phyloP scores from a whole-genome alignment of 2,329 filamentous ascomycete genomes.

The Aspergillus alliaceus region DNA sequence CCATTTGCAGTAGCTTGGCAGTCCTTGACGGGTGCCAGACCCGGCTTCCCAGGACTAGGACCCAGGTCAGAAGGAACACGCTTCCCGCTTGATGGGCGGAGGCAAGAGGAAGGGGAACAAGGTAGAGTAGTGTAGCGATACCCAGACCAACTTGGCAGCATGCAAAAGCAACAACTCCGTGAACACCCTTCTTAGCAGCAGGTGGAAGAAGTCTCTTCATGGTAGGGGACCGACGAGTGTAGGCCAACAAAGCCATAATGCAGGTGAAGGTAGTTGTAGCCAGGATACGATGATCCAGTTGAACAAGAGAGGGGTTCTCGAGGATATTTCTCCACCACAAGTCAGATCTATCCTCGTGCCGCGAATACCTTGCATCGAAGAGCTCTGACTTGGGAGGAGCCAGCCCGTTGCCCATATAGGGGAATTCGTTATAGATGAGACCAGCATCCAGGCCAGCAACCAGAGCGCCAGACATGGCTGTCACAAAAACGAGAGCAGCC shows the following conservation, averaged over 20 bases:
- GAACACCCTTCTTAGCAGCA: slow-evolving; percentile 66
- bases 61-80: slow-evolving; percentile 78
- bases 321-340: slow-evolving; percentile 97
- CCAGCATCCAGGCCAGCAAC: slow-evolving; percentile 95
- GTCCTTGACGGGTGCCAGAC: slow-evolving; percentile 71
- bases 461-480: slow-evolving; percentile 88
- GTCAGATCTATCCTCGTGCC: slow-evolving; percentile 74
- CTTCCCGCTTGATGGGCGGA: slow-evolving; percentile 91
- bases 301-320: slow-evolving; percentile 93
- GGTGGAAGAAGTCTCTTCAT: slow-evolving; percentile 60
- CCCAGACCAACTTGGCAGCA: slow-evolving; percentile 80
- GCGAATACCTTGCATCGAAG: slow-evolving; percentile 81
- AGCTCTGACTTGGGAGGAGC: slow-evolving; percentile 81
- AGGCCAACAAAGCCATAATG: slow-evolving; percentile 77
- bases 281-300: slow-evolving; percentile 91
- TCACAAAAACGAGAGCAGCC: slow-evolving; percentile 76
- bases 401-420: slow-evolving; percentile 84
- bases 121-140: slow-evolving; percentile 87
- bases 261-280: slow-evolving; percentile 85
- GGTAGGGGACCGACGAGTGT: slow-evolving; percentile 66
- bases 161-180: slow-evolving; percentile 80
- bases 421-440: slow-evolving; percentile 98
- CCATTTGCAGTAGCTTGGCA: slow-evolving; percentile 56
- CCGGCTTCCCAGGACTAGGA: slow-evolving; percentile 74
- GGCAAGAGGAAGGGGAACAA: slow-evolving; percentile 85